Base-by-base conservation (phyloP, 768 basidiomycete genomes). In the Suillus sp. region DNA sequence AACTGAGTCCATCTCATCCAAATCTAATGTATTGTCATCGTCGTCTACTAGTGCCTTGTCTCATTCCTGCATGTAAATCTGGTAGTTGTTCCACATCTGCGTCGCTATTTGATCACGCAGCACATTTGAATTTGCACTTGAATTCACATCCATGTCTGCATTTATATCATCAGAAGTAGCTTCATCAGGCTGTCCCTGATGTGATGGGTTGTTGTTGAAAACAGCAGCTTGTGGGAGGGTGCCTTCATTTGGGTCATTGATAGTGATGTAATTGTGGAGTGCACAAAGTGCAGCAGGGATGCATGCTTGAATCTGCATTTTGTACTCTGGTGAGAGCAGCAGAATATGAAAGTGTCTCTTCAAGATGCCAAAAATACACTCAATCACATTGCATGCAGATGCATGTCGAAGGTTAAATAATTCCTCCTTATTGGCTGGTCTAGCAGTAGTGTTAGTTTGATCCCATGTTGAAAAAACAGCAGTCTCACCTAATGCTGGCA, bases 381-480 rank as follows among this genome's bases (percentile, higher is more conserved):
- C 77, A 63, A 80, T 67, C 32, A 79, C 71, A 74, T 80, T 83
- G 3, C 69, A 71, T 57, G 72, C 73, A 62, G 69, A 70, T 10
- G 80, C 71, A 72, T 83, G 79, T 25, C 73, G 69, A 4, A 82
- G 71, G 70, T 81, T 83, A 65, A 74, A 81, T 1, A 82, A 68
- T 65, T 83, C 79, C 67, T 81, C 69, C 43, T 71, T 62, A 50
- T 76, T 78, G 60, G 14, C 48, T 50, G 80, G 79, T 50, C 77
- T 48, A 63, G n/a, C 0, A 7, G 7, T 42, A 7, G 40, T 2
- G 18, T 42, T 42, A 42, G 7, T 20, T 42, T 11, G n/a, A 45
- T 0, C 43, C 43, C 43, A 22, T 45, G n/a, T 45, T 45, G 43
- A 45, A 45, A 45, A 45, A 45, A 43, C 37, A 10, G 43, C 8